phyloP scores from a whole-genome alignment of 768 basidiomycete genomes.

The Lyophyllum decastes region DNA sequence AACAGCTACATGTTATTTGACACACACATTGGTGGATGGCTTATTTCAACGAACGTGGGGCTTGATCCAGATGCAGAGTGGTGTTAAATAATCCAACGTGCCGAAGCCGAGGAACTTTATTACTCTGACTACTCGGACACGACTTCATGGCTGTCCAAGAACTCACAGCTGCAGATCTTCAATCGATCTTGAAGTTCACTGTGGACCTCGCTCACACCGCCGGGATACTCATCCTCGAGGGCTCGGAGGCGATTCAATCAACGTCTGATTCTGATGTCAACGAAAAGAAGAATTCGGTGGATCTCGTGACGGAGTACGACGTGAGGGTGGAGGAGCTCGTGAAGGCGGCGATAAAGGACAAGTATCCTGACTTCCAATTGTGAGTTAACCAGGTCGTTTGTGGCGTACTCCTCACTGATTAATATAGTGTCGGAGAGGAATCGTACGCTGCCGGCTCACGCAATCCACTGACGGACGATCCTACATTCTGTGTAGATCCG shows the following conservation, averaged over 20 bases:
- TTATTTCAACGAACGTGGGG: background rate
- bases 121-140: constrained; percentile 6
- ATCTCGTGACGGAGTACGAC: constrained; percentile 95
- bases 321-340: constrained; percentile 88
- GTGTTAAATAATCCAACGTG: constrained; percentile 1
- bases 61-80: background rate
- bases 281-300: constrained; percentile 93
- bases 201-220: constrained; percentile 72
- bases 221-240: constrained; percentile 74
- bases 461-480: constrained; percentile 75
- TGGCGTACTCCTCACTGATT: background rate
- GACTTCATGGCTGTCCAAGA: constrained; percentile 35
- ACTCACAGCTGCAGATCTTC: constrained; percentile 51
- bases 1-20: too few relatives aligned
- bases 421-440: constrained; percentile 87
- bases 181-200: constrained; percentile 67
- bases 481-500: constrained; percentile 96
- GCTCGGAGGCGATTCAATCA: constrained; percentile 71
- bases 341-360: constrained; percentile 58
- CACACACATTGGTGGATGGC: background rate
- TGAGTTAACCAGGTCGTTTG: constrained; percentile 39
- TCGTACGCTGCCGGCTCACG: constrained; percentile 78
- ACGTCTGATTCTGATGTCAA: constrained; percentile 53
- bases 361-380: constrained; percentile 84
- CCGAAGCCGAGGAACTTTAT: background rate